Percentiles rank a stretch among this genome's conserved stretches.
Conservation (phyloP, 73 alveolate genomes). For the Paramecium sexaurelia region DNA sequence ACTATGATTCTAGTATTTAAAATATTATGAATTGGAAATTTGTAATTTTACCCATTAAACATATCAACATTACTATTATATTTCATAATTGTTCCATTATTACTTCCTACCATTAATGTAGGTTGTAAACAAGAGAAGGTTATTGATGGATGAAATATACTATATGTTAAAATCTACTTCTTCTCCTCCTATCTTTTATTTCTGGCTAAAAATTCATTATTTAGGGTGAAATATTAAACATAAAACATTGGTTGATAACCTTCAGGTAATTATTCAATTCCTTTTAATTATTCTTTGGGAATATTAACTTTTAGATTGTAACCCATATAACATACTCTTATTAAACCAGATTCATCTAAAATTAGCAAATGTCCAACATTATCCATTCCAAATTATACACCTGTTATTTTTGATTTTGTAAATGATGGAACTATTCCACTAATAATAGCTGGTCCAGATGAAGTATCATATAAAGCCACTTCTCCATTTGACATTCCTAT, state of each 20-base stretch:
- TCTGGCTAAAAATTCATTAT: not conserved
- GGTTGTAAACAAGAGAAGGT: slow-evolving; percentile 43
- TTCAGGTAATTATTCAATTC: not conserved
- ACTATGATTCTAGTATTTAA: slow-evolving; percentile 46
- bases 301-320: slow-evolving; percentile 37
- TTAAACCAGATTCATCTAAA: not conserved
- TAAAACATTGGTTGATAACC: slow-evolving; percentile 35
- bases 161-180: not conserved
- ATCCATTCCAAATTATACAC: slow-evolving; percentile 53
- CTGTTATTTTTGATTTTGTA: not conserved
- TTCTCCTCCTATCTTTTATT: not conserved
- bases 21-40: slow-evolving; percentile 19
- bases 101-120: not conserved
- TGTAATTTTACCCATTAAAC: slow-evolving; percentile 38
- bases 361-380: slow-evolving; percentile 48
- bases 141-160: slow-evolving; percentile 24
- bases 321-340: slow-evolving; percentile 24
- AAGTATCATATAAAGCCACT: not conserved
- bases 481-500: slow-evolving; percentile 52
- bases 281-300: slow-evolving; percentile 36
- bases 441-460: not conserved
- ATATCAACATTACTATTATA: slow-evolving; percentile 46
- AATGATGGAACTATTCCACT: slow-evolving; percentile 38
- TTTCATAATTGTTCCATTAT: slow-evolving; percentile 42
- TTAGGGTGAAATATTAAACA: slow-evolving; percentile 7